phyloP scores from a whole-genome alignment of 495 filamentous ascomycete species.

The Podospora appendiculata region DNA sequence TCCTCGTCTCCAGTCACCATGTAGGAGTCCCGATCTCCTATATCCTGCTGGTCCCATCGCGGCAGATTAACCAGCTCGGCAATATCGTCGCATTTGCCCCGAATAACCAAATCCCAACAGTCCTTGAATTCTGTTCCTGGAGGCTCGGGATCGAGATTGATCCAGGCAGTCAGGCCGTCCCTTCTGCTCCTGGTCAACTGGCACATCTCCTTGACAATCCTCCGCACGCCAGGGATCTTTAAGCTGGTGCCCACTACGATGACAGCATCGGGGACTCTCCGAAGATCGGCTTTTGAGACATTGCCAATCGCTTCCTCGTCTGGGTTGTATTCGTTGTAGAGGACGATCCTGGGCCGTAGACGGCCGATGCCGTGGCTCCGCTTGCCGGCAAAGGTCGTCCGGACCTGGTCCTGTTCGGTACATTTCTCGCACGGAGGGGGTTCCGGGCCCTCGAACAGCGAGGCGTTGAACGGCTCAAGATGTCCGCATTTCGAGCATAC shows the following conservation, averaged over 20 bases:
- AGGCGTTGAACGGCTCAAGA: conserved; percentile 66
- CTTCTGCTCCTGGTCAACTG: conserved; percentile 65
- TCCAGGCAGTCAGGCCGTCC: conserved; percentile 90
- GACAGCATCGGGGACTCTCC: conserved; percentile 78
- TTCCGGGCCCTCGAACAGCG: conserved; percentile 73
- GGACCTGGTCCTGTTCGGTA: conserved; percentile 62
- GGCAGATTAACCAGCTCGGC: conserved; percentile 67
- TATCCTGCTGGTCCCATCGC: conserved; percentile 60
- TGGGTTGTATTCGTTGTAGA: conserved; percentile 96
- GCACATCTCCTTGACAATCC: conserved; percentile 88
- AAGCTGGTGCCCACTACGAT: conserved; percentile 93
- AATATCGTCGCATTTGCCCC: conserved; percentile 81
- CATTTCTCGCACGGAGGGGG: conserved; percentile 78
- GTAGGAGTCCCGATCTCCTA: conserved; percentile 25
- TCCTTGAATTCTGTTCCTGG: conserved; percentile 77
- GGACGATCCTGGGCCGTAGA: conserved; percentile 83
- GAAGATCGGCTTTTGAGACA: conserved; percentile 75
- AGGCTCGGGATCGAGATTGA: conserved; percentile 81
- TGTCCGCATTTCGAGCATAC: conserved; percentile 86
- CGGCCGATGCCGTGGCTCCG: conserved; percentile 90
- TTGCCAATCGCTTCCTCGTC: conserved; percentile 94
- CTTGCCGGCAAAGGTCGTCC: conserved; percentile 71
- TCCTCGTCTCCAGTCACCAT: conserved; percentile 32
- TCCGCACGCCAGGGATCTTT: conserved; percentile 85
- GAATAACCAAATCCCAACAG: conserved; percentile 85